Percentiles rank a stretch among this genome's conserved stretches.
These are phyloP conservation scores for Fusarium sp. DNA, from an alignment of 2,329 filamentous ascomycete species.

Conservation along the genomic window DNA sequence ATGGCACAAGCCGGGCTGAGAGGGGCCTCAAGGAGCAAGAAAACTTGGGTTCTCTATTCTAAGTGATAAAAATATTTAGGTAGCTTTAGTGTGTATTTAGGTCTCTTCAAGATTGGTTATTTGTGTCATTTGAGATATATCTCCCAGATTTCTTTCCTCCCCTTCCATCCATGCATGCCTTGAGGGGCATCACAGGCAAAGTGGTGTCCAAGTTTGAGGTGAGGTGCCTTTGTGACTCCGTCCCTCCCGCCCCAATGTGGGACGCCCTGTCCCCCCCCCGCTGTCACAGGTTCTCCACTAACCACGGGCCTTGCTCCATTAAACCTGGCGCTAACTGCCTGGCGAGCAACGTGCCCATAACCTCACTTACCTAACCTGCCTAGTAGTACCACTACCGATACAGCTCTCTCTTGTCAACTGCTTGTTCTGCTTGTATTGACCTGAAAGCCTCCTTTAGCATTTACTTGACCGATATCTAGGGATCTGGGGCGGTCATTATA, in stretches of 20 bases:
- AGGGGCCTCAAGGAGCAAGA: neutral
- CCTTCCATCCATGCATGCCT: neutral
- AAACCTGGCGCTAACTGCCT: conserved; percentile 25
- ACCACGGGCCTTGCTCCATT: conserved; percentile 24
- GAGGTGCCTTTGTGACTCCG: conserved; percentile 6
- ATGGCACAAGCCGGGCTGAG: neutral
- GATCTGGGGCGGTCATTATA: neutral
- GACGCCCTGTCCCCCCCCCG: conserved; percentile 10
- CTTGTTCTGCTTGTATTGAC: neutral
- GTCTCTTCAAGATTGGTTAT: neutral
- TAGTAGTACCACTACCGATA: neutral
- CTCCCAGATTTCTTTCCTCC: neutral
- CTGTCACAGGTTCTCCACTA: conserved; percentile 17
- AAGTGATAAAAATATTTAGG: neutral
- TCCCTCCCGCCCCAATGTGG: conserved; percentile 33
- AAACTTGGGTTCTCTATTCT: neutral
- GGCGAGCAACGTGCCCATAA: conserved; percentile 19
- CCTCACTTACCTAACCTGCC: neutral
- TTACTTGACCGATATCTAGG: neutral
- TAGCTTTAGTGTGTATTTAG: neutral
- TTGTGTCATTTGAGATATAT: neutral
- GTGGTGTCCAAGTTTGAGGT: neutral
- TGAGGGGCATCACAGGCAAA: neutral
- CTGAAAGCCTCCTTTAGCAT: neutral
- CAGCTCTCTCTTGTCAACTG: conserved; percentile 9